Evolutionary conservation across 1,284 basidiomycete genomes (phyloP).

Genomic region (Cutaneotrichosporon mucoides): DNA sequence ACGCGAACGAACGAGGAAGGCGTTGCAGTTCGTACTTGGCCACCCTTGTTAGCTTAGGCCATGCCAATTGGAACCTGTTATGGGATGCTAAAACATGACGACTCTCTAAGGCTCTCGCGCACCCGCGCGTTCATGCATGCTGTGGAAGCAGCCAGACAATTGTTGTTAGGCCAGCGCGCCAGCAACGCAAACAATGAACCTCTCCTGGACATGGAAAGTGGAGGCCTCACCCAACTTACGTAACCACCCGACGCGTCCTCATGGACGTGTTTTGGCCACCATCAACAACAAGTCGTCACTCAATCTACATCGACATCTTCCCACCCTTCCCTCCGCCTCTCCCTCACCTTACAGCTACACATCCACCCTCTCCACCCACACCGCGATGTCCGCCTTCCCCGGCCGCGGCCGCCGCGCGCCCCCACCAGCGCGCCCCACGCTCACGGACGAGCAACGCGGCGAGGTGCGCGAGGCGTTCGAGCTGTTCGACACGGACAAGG

Average conservation of each 20-base stretch:
- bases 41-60: too few relatives aligned
- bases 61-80: too few relatives aligned
- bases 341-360: too few relatives aligned
- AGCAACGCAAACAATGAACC: too few relatives aligned
- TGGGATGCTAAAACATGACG: too few relatives aligned
- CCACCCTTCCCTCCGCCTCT: neutral
- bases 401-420: conserved; percentile 5
- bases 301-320: too few relatives aligned
- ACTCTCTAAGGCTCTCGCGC: too few relatives aligned
- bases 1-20: too few relatives aligned
- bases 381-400: conserved; percentile 19
- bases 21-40: too few relatives aligned
- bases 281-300: neutral
- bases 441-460: conserved; percentile 91
- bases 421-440: conserved; percentile 57
- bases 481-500: conserved; percentile 98
- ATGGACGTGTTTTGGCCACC: neutral
- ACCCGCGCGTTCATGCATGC: too few relatives aligned
- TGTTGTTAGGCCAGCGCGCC: neutral
- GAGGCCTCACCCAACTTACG: neutral
- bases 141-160: too few relatives aligned
- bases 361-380: neutral
- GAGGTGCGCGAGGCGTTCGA: conserved; percentile 99
- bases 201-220: neutral
- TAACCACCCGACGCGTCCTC: neutral